A percentile compares a stretch with the other conserved stretches of the same genome.
These are phyloP conservation scores for Suillus americanus DNA, from an alignment of 768 basidiomycete genomes.

Conservation along the genomic window DNA sequence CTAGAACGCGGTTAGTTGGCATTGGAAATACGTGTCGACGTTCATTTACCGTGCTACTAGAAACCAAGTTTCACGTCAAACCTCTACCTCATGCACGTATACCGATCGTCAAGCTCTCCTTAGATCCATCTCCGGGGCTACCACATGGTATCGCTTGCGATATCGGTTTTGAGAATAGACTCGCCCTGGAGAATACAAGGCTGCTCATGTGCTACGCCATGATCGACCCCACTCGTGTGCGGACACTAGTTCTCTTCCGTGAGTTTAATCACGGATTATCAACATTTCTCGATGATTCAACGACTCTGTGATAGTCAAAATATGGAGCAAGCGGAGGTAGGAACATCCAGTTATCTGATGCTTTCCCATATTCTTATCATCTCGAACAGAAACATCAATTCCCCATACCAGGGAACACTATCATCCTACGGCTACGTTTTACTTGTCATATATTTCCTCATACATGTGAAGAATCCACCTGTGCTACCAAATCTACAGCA, in stretches of 20 bases:
- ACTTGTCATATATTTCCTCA: slow-evolving; percentile 95
- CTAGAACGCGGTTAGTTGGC: slow-evolving; percentile 80
- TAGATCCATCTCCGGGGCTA: slow-evolving; percentile 80
- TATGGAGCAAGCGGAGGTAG: slow-evolving; percentile 95
- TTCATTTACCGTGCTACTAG: slow-evolving; percentile 40
- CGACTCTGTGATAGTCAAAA: slow-evolving; percentile 69
- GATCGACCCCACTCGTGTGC: slow-evolving; percentile 90
- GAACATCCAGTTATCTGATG: background rate
- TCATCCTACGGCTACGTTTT: slow-evolving; percentile 98
- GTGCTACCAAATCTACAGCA: slow-evolving; percentile 95
- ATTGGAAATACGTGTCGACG: slow-evolving; percentile 6
- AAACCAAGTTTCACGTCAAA: slow-evolving; percentile 96
- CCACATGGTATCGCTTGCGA: slow-evolving; percentile 94
- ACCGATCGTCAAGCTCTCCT: slow-evolving; percentile 96
- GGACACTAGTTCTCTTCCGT: slow-evolving; percentile 96
- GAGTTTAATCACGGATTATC: slow-evolving; percentile 41
- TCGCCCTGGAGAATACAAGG: slow-evolving; percentile 96
- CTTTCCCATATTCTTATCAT: slow-evolving; percentile 8
- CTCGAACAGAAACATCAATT: slow-evolving; percentile 86
- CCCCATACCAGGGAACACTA: slow-evolving; percentile 94
- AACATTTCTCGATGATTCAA: slow-evolving; percentile 13
- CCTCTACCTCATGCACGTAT: slow-evolving; percentile 95
- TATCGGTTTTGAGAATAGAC: slow-evolving; percentile 96
- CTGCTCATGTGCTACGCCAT: slow-evolving; percentile 96
- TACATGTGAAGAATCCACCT: slow-evolving; percentile 96